phyloP scores from a whole-genome alignment of 371 early-diverging fungal species.

The Mucor sp. region DNA sequence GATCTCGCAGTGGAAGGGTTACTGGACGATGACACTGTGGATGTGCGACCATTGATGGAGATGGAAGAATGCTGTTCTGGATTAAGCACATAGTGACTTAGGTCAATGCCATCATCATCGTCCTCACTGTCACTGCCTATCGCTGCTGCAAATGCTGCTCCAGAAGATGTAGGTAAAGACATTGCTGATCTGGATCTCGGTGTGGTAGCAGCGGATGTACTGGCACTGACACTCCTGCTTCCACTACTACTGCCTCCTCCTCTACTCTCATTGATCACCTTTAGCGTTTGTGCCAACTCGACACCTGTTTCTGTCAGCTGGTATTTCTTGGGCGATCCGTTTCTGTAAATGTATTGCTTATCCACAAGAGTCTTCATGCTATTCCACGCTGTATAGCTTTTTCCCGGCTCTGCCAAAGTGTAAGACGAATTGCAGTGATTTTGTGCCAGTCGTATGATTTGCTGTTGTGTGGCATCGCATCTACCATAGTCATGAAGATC shows the following conservation, averaged over 20 bases:
- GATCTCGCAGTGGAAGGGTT: conserved; percentile 3
- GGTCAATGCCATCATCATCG: neutral
- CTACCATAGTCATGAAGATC: conserved; percentile 36
- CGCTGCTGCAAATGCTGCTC: conserved; percentile 5
- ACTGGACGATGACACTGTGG: neutral
- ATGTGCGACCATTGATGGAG: conserved; percentile 6
- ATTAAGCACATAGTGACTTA: conserved; percentile 16
- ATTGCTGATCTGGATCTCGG: neutral
- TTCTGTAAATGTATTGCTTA: conserved; percentile 69
- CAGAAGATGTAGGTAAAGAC: neutral
- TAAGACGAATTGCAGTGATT: conserved; percentile 68
- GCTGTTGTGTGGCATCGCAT: conserved; percentile 45
- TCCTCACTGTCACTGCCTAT: neutral
- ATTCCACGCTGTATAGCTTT: conserved; percentile 76
- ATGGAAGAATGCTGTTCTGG: conserved; percentile 12
- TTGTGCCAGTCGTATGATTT: conserved; percentile 66
- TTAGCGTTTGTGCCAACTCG: conserved; percentile 58
- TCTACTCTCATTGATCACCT: neutral
- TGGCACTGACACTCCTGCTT: neutral
- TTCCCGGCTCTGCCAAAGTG: conserved; percentile 57
- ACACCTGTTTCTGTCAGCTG: conserved; percentile 77
- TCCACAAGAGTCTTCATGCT: conserved; percentile 72
- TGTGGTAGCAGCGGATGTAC: neutral
- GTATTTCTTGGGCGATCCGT: conserved; percentile 64
- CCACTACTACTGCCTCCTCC: neutral